Conservation (phyloP, 23 red algal genomes). For the Gracilariopsis chorda region DNA sequence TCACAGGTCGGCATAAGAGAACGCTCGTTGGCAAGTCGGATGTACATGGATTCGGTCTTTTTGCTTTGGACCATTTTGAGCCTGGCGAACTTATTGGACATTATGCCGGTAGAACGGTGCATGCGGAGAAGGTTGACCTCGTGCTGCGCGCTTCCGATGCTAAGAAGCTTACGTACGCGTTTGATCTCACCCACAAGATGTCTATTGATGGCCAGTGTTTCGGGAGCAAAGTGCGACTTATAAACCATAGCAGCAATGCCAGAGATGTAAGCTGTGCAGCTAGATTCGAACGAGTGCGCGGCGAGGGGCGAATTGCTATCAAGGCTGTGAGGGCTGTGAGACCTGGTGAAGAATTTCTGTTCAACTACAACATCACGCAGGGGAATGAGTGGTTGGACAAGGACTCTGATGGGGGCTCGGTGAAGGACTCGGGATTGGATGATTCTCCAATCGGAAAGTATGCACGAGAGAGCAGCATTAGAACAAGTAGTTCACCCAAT, state of each 20-base stretch:
- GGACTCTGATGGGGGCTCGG: neutral
- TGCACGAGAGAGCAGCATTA: neutral
- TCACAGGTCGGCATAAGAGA: constrained; percentile 38
- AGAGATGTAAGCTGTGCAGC: constrained; percentile 15
- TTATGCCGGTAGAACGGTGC: constrained; percentile 50
- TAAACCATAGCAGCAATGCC: constrained; percentile 23
- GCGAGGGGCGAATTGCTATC: constrained; percentile 26
- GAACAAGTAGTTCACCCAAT: too few species aligned
- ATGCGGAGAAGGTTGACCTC: constrained; percentile 14
- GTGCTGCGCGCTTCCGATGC: constrained; percentile 31
- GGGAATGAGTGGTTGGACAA: constrained; percentile 50
- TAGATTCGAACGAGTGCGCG: constrained; percentile 43
- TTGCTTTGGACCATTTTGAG: constrained; percentile 34
- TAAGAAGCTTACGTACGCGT: constrained; percentile 54
- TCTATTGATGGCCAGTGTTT: constrained; percentile 40
- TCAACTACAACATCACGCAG: constrained; percentile 46
- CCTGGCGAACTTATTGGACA: constrained; percentile 49
- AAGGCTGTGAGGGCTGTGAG: constrained; percentile 13
- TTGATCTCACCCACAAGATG: constrained; percentile 31
- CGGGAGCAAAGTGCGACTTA: constrained; percentile 52
- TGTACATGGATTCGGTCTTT: constrained; percentile 64
- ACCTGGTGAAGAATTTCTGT: constrained; percentile 60
- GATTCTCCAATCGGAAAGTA: constrained; percentile 17
- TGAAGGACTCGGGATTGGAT: neutral
- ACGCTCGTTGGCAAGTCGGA: constrained; percentile 27